Conservation (phyloP, 768 basidiomycete genomes). For the Collybia nuda region DNA sequence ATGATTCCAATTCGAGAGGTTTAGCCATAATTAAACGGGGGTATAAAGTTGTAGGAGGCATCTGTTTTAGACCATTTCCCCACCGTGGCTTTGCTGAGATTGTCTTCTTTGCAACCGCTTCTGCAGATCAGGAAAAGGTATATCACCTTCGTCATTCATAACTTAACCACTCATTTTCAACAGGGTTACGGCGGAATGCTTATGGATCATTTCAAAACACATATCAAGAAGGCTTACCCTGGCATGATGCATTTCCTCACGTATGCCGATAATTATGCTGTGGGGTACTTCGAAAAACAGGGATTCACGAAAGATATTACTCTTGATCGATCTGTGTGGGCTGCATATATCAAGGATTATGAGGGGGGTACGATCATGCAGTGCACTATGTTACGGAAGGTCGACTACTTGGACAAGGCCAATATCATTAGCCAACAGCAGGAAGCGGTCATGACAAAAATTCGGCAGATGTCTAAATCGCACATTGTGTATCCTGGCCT, state of each 20-base stretch:
- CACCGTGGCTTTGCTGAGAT: constrained; percentile 97
- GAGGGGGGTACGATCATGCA: constrained; percentile 99
- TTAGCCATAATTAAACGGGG: constrained; percentile 95
- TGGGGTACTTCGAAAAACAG: constrained; percentile 99
- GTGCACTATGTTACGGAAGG: constrained; percentile 91
- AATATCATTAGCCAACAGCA: constrained; percentile 79
- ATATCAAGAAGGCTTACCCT: constrained; percentile 81
- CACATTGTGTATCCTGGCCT: constrained; percentile 84
- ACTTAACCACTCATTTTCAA: not conserved
- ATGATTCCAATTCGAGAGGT: constrained; percentile 88
- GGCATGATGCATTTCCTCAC: constrained; percentile 94
- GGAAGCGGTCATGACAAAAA: constrained; percentile 87
- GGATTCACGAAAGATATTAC: constrained; percentile 98
- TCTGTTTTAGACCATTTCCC: constrained; percentile 95
- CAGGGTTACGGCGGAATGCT: constrained; percentile 98
- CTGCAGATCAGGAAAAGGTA: constrained; percentile 97
- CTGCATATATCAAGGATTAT: constrained; percentile 99
- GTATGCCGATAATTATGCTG: constrained; percentile 98
- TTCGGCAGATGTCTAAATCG: constrained; percentile 82
- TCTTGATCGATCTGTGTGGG: constrained; percentile 89
- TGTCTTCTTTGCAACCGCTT: constrained; percentile 97
- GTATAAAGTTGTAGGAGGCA: constrained; percentile 94
- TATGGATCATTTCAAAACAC: constrained; percentile 97
- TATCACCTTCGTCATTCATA: constrained; percentile 8
- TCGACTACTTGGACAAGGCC: constrained; percentile 84